phyloP scores from a whole-genome alignment of 768 basidiomycete genomes.

The Lactifluus volemus region DNA sequence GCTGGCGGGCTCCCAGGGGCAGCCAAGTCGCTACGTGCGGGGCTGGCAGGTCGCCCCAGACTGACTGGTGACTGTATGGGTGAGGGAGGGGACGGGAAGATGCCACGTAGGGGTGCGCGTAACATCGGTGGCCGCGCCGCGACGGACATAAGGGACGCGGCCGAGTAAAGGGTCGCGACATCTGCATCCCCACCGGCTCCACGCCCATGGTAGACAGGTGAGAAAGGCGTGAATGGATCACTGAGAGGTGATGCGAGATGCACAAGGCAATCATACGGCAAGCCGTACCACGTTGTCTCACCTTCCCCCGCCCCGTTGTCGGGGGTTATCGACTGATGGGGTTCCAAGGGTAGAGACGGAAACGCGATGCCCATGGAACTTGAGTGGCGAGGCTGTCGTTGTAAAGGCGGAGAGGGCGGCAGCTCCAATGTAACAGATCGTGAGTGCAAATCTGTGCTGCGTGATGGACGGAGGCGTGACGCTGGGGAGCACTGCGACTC shows the following conservation, averaged over 20 bases:
- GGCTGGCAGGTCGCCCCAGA: constrained; percentile 26
- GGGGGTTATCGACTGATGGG: not conserved
- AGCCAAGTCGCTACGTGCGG: constrained; percentile 22
- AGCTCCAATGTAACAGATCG: constrained; percentile 17
- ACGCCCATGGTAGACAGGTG: constrained; percentile 27
- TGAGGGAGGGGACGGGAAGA: constrained; percentile 22
- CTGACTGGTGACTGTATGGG: constrained; percentile 21
- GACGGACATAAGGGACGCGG: constrained; percentile 69
- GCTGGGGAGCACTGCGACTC: not conserved
- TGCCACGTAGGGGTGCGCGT: constrained; percentile 31
- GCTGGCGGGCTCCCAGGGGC: constrained; percentile 4
- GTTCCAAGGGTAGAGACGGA: not conserved
- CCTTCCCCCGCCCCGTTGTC: constrained; percentile 22
- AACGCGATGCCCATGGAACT: constrained; percentile 17
- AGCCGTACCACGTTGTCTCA: constrained; percentile 40
- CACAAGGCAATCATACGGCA: constrained; percentile 66
- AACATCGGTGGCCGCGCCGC: constrained; percentile 31
- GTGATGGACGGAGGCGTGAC: constrained; percentile 9
- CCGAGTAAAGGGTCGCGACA: constrained; percentile 81
- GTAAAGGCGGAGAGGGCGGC: constrained; percentile 11
- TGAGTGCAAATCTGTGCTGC: constrained; percentile 14
- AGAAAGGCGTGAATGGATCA: constrained; percentile 41
- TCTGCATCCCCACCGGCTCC: constrained; percentile 55
- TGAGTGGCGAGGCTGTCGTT: constrained; percentile 22
- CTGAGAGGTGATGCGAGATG: constrained; percentile 57